A percentile compares a stretch with the other conserved stretches of the same genome.
These are phyloP conservation scores for Coprinopsis sp. DNA, from an alignment of 768 basidiomycete species.

Conservation along the genomic window DNA sequence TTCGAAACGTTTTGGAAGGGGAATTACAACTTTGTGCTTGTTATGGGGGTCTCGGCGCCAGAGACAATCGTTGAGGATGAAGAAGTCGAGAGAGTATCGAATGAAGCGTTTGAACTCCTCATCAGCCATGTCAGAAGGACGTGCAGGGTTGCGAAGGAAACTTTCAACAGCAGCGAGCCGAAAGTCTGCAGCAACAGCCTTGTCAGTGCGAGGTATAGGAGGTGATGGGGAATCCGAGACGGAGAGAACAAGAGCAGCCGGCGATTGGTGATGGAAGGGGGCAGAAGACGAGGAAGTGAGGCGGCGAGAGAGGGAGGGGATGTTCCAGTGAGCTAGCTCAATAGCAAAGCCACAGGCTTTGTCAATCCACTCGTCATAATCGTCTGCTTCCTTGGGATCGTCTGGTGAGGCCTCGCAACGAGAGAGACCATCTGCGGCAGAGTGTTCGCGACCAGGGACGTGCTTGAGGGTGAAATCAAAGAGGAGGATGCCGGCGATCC, in stretches of 20 bases:
- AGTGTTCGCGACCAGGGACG: constrained; percentile 13
- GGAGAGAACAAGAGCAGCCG: too few species aligned
- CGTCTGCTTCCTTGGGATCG: constrained; percentile 9
- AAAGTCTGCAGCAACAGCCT: too few species aligned
- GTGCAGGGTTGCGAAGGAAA: constrained; percentile 6
- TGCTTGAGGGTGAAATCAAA: constrained; percentile 24
- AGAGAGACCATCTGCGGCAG: constrained; percentile 19
- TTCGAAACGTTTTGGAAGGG: constrained; percentile 5
- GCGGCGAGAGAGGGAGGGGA: background rate
- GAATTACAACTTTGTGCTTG: constrained; percentile 13
- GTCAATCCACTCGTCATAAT: constrained; percentile 23
- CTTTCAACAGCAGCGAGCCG: too few species aligned
- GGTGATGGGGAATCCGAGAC: too few species aligned
- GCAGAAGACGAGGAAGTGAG: background rate
- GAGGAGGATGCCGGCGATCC: constrained; percentile 23
- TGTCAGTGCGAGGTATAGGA: too few species aligned
- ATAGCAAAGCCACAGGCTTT: background rate
- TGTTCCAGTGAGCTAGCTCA: background rate
- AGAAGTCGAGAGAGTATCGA: constrained; percentile 12
- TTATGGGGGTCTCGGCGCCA: constrained; percentile 16
- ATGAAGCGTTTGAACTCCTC: constrained; percentile 1
- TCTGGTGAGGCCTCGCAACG: constrained; percentile 6
- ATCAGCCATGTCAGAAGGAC: background rate
- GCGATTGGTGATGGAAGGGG: too few species aligned
- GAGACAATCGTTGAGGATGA: constrained; percentile 10